Conservation (phyloP, 1,284 basidiomycete species). For the Fomitiporia mediterranea region DNA sequence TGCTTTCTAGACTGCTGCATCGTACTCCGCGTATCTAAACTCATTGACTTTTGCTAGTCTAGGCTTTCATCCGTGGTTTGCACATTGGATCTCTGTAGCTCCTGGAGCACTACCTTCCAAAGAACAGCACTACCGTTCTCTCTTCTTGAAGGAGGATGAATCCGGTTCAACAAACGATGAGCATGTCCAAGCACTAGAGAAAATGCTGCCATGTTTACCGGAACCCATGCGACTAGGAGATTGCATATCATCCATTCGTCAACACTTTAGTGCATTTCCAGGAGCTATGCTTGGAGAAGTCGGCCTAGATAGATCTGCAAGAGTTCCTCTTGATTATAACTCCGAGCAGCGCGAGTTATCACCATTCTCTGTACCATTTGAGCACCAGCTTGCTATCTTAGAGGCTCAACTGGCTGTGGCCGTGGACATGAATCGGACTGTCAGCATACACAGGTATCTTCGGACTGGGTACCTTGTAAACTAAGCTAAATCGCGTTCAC, state of each 20-base stretch:
- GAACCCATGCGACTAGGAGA: slow-evolving; percentile 52
- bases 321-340: slow-evolving; percentile 51
- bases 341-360: slow-evolving; percentile 46
- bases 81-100: slow-evolving; percentile 57
- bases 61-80: slow-evolving; percentile 87
- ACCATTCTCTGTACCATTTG: slow-evolving; percentile 63
- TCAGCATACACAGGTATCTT: slow-evolving; percentile 55
- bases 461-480: no score
- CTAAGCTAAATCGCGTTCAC: not conserved
- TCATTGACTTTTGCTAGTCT: slow-evolving; percentile 16
- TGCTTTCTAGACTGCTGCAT: not conserved
- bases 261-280: slow-evolving; percentile 53
- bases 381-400: slow-evolving; percentile 69
- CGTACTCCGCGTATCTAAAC: slow-evolving; percentile 3
- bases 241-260: slow-evolving; percentile 50
- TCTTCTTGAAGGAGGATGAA: slow-evolving; percentile 43
- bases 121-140: slow-evolving; percentile 58
- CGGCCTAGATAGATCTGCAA: slow-evolving; percentile 70
- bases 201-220: slow-evolving; percentile 54
- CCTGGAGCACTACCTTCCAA: slow-evolving; percentile 36
- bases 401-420: slow-evolving; percentile 76
- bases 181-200: slow-evolving; percentile 40
- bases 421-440: slow-evolving; percentile 60
- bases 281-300: slow-evolving; percentile 79
- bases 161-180: slow-evolving; percentile 21